Evolutionary conservation across 257 asterid species (phyloP).

Genomic region (Solanum medicagineum): DNA sequence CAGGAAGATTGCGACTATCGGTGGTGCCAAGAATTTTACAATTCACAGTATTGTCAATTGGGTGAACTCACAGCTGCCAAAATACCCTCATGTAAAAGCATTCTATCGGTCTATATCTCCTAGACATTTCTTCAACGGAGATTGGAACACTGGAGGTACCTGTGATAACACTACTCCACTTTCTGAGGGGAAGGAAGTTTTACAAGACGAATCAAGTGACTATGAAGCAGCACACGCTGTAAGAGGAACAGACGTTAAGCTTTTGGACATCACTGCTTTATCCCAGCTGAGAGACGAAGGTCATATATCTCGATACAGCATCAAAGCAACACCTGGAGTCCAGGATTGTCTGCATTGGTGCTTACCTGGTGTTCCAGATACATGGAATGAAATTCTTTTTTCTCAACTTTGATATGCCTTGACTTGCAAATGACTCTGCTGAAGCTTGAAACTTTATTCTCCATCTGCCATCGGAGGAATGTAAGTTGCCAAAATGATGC

Average conservation of each 20-base stretch:
- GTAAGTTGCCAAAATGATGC: not conserved
- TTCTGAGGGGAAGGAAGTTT: slow-evolving; percentile 62
- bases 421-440: not conserved
- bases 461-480: not conserved
- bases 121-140: slow-evolving; percentile 88
- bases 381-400: slow-evolving; percentile 82
- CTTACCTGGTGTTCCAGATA: slow-evolving; percentile 87
- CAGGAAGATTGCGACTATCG: slow-evolving; percentile 38
- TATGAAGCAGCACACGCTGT: slow-evolving; percentile 65
- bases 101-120: slow-evolving; percentile 77
- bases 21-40: slow-evolving; percentile 61
- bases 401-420: slow-evolving; percentile 32
- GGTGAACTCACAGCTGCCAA: slow-evolving; percentile 70
- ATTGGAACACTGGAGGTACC: slow-evolving; percentile 93
- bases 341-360: slow-evolving; percentile 99
- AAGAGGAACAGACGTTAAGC: slow-evolving; percentile 48
- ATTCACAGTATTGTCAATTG: slow-evolving; percentile 57
- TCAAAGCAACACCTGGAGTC: slow-evolving; percentile 60
- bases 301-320: slow-evolving; percentile 79
- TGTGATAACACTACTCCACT: slow-evolving; percentile 80
- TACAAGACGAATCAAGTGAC: slow-evolving; percentile 59
- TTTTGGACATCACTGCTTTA: slow-evolving; percentile 59
- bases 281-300: slow-evolving; percentile 92
- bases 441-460: not conserved
- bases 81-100: slow-evolving; percentile 53